Evolutionary conservation across 2,329 filamentous ascomycete genomes (phyloP).

Genomic region (Fusarium camptoceras): DNA sequence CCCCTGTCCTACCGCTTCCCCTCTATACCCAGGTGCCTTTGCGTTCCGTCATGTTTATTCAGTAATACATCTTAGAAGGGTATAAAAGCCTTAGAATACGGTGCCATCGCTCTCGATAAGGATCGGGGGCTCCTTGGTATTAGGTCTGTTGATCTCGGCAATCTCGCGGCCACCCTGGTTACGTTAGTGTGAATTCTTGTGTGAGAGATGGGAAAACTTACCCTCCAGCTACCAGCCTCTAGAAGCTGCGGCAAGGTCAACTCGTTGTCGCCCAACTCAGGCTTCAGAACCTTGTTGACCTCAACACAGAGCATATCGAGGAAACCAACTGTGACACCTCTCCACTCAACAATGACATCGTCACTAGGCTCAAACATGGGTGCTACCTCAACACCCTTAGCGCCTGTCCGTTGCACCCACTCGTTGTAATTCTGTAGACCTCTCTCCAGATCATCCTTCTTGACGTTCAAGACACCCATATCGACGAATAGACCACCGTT

Average conservation of each 20-base stretch:
- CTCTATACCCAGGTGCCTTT: conserved; percentile 32
- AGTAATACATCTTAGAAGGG: conserved; percentile 35
- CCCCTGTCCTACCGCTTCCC: conserved; percentile 19
- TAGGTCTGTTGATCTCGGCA: conserved; percentile 93
- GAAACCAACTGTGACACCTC: conserved; percentile 71
- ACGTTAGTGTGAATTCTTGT: conserved; percentile 26
- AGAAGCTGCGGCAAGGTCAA: conserved; percentile 88
- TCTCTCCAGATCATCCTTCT: conserved; percentile 74
- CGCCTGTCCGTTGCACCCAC: conserved; percentile 77
- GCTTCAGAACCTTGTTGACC: conserved; percentile 53
- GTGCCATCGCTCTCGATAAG: conserved; percentile 97
- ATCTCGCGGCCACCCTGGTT: conserved; percentile 90
- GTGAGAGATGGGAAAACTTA: conserved; percentile 56
- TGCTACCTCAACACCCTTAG: conserved; percentile 67
- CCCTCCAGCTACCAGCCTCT: conserved; percentile 98
- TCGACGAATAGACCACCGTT: conserved; percentile 92
- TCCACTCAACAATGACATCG: conserved; percentile 74
- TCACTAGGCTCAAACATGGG: conserved; percentile 70
- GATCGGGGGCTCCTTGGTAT: conserved; percentile 96
- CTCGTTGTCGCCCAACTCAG: conserved; percentile 74
- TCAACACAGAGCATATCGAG: conserved; percentile 65
- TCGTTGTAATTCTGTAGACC: conserved; percentile 73
- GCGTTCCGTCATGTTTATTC: conserved; percentile 39
- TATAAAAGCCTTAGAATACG: conserved; percentile 74
- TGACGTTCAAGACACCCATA: conserved; percentile 82